Percentiles rank a stretch among this genome's conserved stretches.
Conservation (phyloP, 108 stramenopile genomes). For the Stephanodiscus triporus region DNA sequence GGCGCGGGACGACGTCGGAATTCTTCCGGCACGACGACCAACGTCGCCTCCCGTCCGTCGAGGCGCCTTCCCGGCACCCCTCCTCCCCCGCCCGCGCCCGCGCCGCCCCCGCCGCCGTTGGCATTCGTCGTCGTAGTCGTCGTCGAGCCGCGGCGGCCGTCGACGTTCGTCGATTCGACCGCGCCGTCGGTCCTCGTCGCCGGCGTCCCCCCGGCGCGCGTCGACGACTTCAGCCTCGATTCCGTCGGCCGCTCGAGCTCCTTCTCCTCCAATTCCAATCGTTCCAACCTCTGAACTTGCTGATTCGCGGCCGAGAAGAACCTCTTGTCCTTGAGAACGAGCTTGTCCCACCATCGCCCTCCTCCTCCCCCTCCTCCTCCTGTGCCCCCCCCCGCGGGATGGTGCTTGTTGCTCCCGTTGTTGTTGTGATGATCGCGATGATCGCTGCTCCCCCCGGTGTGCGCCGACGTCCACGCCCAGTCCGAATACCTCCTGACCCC, state of each 20-base stretch:
- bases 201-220: neutral
- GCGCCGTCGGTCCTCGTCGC: too few relatives aligned
- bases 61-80: constrained; percentile 74
- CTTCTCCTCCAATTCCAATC: constrained; percentile 52
- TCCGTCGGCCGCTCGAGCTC: constrained; percentile 71
- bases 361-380: constrained; percentile 14
- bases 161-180: too few relatives aligned
- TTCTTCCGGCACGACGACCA: constrained; percentile 58
- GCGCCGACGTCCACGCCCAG: too few relatives aligned
- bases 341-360: constrained; percentile 82
- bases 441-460: too few relatives aligned
- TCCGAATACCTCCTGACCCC: too few relatives aligned
- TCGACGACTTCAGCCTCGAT: constrained; percentile 1
- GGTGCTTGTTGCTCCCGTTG: too few relatives aligned
- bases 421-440: too few relatives aligned
- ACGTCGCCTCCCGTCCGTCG: constrained; percentile 72
- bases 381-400: too few relatives aligned
- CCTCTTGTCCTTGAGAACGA: constrained; percentile 47
- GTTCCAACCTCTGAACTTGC: constrained; percentile 33
- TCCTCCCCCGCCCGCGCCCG: too few relatives aligned
- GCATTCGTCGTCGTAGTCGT: constrained; percentile 19
- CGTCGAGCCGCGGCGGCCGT: neutral
- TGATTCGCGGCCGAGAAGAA: constrained; percentile 50
- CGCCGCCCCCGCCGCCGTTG: neutral
- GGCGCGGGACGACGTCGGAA: constrained; percentile 42